Evolutionary conservation across 208 protist species (phyloP), one percentile per base, ranked within the genome.

Genomic region (Crithidia expoeki): DNA sequence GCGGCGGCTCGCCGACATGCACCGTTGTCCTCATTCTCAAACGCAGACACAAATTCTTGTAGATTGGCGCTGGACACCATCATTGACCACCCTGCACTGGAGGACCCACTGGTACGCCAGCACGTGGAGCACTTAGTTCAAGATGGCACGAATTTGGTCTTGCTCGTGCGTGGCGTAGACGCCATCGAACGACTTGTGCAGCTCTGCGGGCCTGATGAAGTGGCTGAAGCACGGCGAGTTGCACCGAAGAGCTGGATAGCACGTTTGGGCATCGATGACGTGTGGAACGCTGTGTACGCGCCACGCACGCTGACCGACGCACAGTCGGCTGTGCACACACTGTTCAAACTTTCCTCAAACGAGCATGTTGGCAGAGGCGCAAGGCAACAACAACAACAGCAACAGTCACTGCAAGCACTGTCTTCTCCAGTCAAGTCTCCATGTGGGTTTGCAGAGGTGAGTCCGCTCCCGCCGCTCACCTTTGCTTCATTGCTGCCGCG

Each of bases 151-250:
- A 87, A 79, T 36, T 57, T 93, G 30, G 85, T 85, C 28, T 23
- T 93, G 25, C 65, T 86, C 12, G 71, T 95, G 25, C 79, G 81
- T 21, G 74, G 78, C 2, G 56, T 79, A 1, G 88, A 89, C 55
- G 90, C 90, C 11, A 76, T 93, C 1, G 83, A 93, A 52, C 65
- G 64, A 10, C 65, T 95, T 32, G n/a, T 80, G 27, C 69, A 75
- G 57, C 50, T 95, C n/a, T 78, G 81, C 17, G 90, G 87, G 1
- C 90, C 90, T 0, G 85, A 95, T 55, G 79, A 88, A 47, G 85
- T 88, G 11, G 44, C 36, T 27, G 87, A 85, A 33, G 90, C 90
- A 11, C 68, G 72, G 21, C 76, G 74, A 25, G 51, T 69, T 3
- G 82, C 84, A 4, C 90, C 87, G 30, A 23, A 32, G 2, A 81